A percentile compares a stretch with the other conserved stretches of the same genome.
Evolutionary conservation across 2,329 filamentous ascomycete genomes (phyloP).

Genomic region (Aspergillus felis): DNA sequence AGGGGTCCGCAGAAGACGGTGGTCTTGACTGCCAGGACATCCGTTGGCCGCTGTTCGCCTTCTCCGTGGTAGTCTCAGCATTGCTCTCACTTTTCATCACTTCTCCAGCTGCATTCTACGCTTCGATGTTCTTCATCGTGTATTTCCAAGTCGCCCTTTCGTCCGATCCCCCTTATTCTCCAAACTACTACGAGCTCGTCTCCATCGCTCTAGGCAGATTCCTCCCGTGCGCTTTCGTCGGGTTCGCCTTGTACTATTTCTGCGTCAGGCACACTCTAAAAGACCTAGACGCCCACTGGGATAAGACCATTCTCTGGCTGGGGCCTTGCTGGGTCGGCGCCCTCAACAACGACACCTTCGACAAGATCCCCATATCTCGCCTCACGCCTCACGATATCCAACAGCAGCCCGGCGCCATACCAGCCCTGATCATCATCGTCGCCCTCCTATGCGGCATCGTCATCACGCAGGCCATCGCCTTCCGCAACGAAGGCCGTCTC

Average conservation of each 20-base stretch:
- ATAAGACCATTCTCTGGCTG: slow-evolving; percentile 60
- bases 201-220: slow-evolving; percentile 55
- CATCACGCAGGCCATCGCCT: slow-evolving; percentile 53
- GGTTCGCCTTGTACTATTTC: slow-evolving; percentile 54
- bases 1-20: slow-evolving; percentile 18
- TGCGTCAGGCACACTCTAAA: slow-evolving; percentile 48
- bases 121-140: slow-evolving; percentile 50
- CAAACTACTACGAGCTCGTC: slow-evolving; percentile 53
- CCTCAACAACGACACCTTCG: slow-evolving; percentile 61
- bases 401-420: slow-evolving; percentile 57
- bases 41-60: slow-evolving; percentile 55
- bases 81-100: slow-evolving; percentile 55
- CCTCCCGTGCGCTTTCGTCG: slow-evolving; percentile 57
- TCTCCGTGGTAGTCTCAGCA: slow-evolving; percentile 53
- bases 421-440: slow-evolving; percentile 53
- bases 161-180: slow-evolving; percentile 55
- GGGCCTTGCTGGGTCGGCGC: slow-evolving; percentile 59
- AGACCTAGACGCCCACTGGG: slow-evolving; percentile 53
- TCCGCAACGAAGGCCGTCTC: slow-evolving; percentile 57
- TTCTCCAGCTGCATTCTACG: slow-evolving; percentile 54
- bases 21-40: slow-evolving; percentile 49
- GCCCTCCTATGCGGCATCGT: slow-evolving; percentile 49
- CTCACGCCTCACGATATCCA: slow-evolving; percentile 59
- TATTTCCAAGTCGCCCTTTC: slow-evolving; percentile 60
- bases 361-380: slow-evolving; percentile 59